phyloP scores from a whole-genome alignment of 2,329 filamentous ascomycete species.

The Trichoderma sp. region DNA sequence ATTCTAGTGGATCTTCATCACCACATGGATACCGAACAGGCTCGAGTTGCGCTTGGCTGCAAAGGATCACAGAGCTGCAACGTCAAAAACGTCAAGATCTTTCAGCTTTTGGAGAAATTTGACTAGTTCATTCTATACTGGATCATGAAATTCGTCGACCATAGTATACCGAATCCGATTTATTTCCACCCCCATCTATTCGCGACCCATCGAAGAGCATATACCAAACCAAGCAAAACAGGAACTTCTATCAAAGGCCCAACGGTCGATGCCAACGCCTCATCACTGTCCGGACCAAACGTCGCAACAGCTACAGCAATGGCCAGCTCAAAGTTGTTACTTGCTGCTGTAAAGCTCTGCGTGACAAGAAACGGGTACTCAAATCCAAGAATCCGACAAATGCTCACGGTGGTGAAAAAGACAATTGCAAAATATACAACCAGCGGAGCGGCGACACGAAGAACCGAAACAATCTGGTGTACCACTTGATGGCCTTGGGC shows the following conservation, averaged over 20 bases:
- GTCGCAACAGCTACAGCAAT: slow-evolving; percentile 84
- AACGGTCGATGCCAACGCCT: slow-evolving; percentile 79
- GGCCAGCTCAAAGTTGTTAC: slow-evolving; percentile 90
- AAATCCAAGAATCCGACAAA: slow-evolving; percentile 65
- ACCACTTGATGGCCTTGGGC: slow-evolving; percentile 75
- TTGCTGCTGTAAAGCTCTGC: slow-evolving; percentile 84
- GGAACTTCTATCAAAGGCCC: slow-evolving; percentile 85
- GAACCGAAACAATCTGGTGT: slow-evolving; percentile 77
- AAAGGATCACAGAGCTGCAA: slow-evolving; percentile 9
- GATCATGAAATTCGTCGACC: background rate
- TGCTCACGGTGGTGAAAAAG: slow-evolving; percentile 65
- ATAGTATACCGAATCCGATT: background rate
- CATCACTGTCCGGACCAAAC: slow-evolving; percentile 72
- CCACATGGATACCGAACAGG: slow-evolving; percentile 8
- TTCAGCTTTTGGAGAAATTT: slow-evolving; percentile 18
- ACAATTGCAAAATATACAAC: slow-evolving; percentile 76
- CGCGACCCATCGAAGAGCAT: slow-evolving; percentile 62
- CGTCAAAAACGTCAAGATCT: slow-evolving; percentile 19
- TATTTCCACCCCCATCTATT: slow-evolving; percentile 52
- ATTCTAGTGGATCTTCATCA: slow-evolving; percentile 18
- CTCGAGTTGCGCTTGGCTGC: slow-evolving; percentile 18
- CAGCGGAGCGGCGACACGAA: slow-evolving; percentile 76
- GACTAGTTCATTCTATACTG: background rate
- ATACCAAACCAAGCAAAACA: slow-evolving; percentile 73
- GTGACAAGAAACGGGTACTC: slow-evolving; percentile 68